phyloP scores from a whole-genome alignment of 768 basidiomycete genomes.

The Coprinellus aureogranulatus region DNA sequence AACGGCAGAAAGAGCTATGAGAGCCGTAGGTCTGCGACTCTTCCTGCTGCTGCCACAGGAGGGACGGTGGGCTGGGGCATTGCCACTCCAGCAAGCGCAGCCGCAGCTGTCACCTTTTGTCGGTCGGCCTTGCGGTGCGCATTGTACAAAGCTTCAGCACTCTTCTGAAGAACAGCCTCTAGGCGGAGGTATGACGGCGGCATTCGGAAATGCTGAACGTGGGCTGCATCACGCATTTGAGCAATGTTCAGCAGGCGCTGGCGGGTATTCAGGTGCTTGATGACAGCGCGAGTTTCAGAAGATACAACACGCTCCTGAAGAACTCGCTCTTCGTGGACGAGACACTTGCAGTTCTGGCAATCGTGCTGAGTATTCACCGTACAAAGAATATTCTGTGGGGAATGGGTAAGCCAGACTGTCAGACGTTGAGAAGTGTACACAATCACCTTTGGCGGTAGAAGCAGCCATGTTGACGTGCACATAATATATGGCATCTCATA shows the following conservation, averaged over 20 bases:
- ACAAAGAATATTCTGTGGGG: background rate
- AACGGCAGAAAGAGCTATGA: no score
- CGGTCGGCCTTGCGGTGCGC: no score
- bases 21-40: no score
- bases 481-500: no score
- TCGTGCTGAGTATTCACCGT: background rate
- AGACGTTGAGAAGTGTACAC: background rate
- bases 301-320: background rate
- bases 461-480: no score
- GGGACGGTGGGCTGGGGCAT: no score
- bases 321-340: background rate
- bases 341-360: background rate
- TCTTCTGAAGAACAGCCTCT: no score
- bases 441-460: background rate
- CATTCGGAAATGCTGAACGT: slow-evolving; percentile 18
- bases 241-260: slow-evolving; percentile 18
- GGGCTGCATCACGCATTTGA: slow-evolving; percentile 23
- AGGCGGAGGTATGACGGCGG: background rate
- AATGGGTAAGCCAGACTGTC: background rate
- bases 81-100: no score
- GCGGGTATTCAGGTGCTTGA: slow-evolving; percentile 2
- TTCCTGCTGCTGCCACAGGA: no score
- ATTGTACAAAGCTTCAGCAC: no score
- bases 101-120: no score
- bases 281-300: background rate